Conservation (phyloP, 345 rosid genomes). For the Acer campestre region DNA sequence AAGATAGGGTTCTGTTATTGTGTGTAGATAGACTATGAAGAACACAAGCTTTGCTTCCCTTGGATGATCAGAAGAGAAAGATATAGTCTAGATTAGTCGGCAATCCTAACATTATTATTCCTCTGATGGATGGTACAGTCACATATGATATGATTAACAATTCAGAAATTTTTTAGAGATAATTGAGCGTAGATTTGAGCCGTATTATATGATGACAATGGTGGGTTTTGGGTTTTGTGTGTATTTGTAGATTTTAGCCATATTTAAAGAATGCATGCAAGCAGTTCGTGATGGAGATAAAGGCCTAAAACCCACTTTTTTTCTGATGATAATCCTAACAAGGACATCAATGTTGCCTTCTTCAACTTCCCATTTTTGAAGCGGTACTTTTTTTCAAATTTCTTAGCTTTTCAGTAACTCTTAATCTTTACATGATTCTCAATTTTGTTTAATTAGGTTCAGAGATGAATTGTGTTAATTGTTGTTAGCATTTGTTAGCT, state of each 20-base stretch:
- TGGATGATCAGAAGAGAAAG: no score
- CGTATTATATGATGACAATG: not conserved
- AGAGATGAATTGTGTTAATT: not conserved
- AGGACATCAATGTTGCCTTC: slow-evolving; percentile 84
- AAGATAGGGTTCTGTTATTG: not conserved
- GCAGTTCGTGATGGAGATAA: slow-evolving; percentile 70
- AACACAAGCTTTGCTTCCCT: not conserved
- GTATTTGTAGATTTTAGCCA: slow-evolving; percentile 62
- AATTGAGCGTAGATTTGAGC: no score
- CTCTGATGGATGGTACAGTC: no score
- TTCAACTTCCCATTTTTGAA: slow-evolving; percentile 78
- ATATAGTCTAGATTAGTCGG: no score
- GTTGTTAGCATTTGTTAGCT: not conserved
- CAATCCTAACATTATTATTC: no score
- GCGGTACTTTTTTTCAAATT: no score
- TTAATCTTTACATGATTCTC: not conserved
- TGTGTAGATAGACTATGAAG: not conserved
- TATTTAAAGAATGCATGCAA: slow-evolving; percentile 89
- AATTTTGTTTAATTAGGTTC: not conserved
- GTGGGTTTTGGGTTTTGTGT: not conserved
- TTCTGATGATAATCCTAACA: slow-evolving; percentile 78
- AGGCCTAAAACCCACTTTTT: slow-evolving; percentile 56
- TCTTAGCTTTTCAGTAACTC: no score
- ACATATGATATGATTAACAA: no score
- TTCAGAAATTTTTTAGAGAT: no score